A percentile compares a stretch with the other conserved stretches of the same genome.
These are phyloP conservation scores for Xylaria digitata DNA, from an alignment of 2,329 filamentous ascomycete genomes.

Conservation along the genomic window DNA sequence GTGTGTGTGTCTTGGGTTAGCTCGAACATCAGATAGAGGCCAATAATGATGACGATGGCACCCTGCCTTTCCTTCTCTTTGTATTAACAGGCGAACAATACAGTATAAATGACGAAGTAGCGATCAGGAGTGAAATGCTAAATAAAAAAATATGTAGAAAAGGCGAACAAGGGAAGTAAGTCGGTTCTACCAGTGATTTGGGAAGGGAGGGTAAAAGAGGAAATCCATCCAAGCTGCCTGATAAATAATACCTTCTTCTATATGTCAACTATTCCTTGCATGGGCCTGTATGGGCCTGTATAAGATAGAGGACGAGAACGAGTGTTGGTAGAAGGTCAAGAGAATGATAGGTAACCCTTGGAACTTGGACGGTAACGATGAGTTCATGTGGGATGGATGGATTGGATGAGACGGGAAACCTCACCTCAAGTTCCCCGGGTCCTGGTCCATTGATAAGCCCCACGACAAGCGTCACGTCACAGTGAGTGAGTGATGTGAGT, in stretches of 20 bases:
- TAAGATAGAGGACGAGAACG: background rate
- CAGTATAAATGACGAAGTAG: background rate
- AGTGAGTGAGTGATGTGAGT: slow-evolving; percentile 7
- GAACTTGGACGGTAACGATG: too few relatives aligned
- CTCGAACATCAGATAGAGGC: slow-evolving; percentile 21
- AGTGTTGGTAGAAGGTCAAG: background rate
- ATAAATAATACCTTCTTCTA: too few relatives aligned
- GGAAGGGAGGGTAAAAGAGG: background rate
- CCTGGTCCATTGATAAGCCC: slow-evolving; percentile 1
- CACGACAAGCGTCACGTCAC: slow-evolving; percentile 8
- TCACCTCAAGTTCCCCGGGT: background rate
- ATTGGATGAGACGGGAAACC: background rate
- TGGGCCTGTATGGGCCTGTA: too few relatives aligned
- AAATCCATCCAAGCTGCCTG: background rate
- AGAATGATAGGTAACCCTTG: too few relatives aligned
- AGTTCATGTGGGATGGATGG: too few relatives aligned
- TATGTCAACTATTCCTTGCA: slow-evolving; percentile 1
- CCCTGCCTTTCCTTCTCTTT: slow-evolving; percentile 5
- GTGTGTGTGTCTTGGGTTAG: slow-evolving; percentile 6
- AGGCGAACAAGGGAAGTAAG: background rate
- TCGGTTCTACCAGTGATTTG: background rate
- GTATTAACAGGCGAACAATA: background rate
- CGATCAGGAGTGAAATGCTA: slow-evolving; percentile 1
- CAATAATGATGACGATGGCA: slow-evolving; percentile 28
- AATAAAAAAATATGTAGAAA: background rate